phyloP scores from a whole-genome alignment of 2,329 filamentous ascomycete species.

The Pseudocercospora fijiensis region DNA sequence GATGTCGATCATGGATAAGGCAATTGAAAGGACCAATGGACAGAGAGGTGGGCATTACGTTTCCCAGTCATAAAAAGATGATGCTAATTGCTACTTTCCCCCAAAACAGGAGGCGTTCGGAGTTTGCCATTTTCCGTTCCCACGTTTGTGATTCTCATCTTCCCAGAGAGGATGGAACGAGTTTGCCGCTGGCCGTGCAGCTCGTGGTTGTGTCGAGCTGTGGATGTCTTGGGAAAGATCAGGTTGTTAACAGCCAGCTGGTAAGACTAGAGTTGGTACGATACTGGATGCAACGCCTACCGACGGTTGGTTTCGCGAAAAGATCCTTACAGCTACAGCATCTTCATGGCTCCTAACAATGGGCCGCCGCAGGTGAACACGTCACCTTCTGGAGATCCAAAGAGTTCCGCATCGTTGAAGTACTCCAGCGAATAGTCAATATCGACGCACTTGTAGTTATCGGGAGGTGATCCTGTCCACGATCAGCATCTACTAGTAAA shows the following conservation, averaged over 20 bases:
- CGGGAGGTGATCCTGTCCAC: constrained; percentile 1
- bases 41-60: not conserved
- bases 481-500: not conserved
- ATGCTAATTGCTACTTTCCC: not conserved
- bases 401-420: constrained; percentile 31
- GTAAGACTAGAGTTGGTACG: not conserved
- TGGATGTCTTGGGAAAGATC: not conserved
- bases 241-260: not conserved
- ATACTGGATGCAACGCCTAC: not conserved
- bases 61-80: not conserved
- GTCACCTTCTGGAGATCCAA: constrained; percentile 21
- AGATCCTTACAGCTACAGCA: not conserved
- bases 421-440: constrained; percentile 32
- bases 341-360: constrained; percentile 3
- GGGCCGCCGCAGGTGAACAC: constrained; percentile 23
- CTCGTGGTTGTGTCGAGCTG: not conserved
- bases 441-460: constrained; percentile 33
- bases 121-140: not conserved
- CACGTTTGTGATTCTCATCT: not conserved
- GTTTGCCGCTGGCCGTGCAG: not conserved
- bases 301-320: not conserved
- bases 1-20: not conserved
- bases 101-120: not conserved
- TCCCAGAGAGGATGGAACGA: not conserved
- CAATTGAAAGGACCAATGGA: not conserved